phyloP scores from a whole-genome alignment of 345 rosid species.

The Salix udensis region DNA sequence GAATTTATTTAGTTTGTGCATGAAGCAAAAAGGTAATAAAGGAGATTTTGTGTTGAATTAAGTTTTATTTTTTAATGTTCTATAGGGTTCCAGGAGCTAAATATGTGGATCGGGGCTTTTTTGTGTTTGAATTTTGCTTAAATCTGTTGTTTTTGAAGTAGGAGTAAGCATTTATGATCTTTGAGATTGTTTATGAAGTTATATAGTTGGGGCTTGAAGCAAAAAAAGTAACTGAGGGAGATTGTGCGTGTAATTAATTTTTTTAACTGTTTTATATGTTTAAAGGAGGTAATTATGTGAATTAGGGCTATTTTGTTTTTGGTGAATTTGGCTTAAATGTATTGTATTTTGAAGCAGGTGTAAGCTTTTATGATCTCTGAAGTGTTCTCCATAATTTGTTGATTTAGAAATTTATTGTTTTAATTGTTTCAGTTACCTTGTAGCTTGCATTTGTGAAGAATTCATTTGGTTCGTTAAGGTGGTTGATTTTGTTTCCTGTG shows the following conservation, averaged over 20 bases:
- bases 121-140: neutral
- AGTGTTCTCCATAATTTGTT: neutral
- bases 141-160: neutral
- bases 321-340: neutral
- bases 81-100: neutral
- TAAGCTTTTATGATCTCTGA: neutral
- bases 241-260: neutral
- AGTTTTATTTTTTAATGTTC: neutral
- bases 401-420: neutral
- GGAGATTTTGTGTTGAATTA: neutral
- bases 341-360: neutral
- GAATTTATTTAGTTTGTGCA: neutral
- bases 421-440: constrained; percentile 16
- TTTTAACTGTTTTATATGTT: neutral
- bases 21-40: neutral
- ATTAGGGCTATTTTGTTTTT: neutral
- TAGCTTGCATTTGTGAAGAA: constrained; percentile 3
- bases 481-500: neutral
- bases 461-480: neutral
- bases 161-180: neutral
- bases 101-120: neutral
- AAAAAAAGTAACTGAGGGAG: neutral
- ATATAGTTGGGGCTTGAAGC: neutral
- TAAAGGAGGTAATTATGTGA: neutral
- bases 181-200: neutral